Evolutionary conservation across 2,329 filamentous ascomycete genomes (phyloP), one percentile per base, ranked within the genome.

Genomic region (Colletotrichum brevisporum): DNA sequence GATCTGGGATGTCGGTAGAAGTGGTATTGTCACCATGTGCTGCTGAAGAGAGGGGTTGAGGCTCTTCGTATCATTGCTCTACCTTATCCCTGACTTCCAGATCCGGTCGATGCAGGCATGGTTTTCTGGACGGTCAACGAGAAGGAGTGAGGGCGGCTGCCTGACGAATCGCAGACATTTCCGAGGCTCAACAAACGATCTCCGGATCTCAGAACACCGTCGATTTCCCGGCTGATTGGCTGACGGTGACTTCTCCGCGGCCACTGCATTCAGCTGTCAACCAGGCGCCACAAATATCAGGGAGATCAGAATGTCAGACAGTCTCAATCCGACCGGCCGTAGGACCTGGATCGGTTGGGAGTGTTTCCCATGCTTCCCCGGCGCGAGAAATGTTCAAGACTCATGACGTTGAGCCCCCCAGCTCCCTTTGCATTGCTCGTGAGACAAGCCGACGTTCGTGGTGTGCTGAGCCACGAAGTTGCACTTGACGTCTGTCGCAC

Each of bases 231-330:
- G 4, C 53, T 48, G 21, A 68, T 50, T 63, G 60, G 21, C 26
- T 24, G 48, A 16, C 53, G 53, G 48, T 39, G 2, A 21, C 27
- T 2, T 45, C 24, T 39, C 31, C 41, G 21, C 36, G 43, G 12
- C 41, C 21, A 36, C 61, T 41, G 61, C 60, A 54, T 68, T 47
- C 65, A 48, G 65, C 31, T 16, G 24, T 65, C 21, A 10, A 54
- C 13, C 16, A 10, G 36, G 21, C 65, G 61, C 65, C 27, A 13
- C 48, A 26, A 21, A 24, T 9, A 36, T 36, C 31, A 36, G 31
- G 31, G 6, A 36, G 31, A 36, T 36, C 31, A 43, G 61, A 58
- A 50, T 45, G 45, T 27, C 26, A n/a, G 41, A 55, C 31, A 16
- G 48, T 48, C 48, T 58, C 41, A n/a, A 54, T 18, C n/a, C 18